Percentiles rank a stretch among this genome's conserved stretches.
Conservation (phyloP, 306 rosid genomes). For the Gillenia trifoliata region DNA sequence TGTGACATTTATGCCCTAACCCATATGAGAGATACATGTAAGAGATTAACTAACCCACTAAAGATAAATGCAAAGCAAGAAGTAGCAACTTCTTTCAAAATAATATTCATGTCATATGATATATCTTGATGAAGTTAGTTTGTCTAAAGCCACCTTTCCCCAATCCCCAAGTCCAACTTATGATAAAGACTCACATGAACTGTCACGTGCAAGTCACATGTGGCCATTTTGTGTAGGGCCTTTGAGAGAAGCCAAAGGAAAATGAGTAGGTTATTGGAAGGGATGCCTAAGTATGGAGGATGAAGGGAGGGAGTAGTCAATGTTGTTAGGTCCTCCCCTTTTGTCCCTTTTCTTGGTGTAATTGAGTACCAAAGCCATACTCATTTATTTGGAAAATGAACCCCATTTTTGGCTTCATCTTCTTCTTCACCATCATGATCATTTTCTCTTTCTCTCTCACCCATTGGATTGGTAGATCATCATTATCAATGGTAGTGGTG, state of each 20-base stretch:
- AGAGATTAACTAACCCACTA: too few relatives aligned
- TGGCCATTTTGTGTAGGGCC: not conserved
- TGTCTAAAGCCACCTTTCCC: not conserved
- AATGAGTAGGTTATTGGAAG: constrained; percentile 28
- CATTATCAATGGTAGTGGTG: constrained; percentile 40
- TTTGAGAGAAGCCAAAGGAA: constrained; percentile 17
- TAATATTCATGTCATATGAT: not conserved
- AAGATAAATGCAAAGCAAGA: not conserved
- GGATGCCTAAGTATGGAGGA: constrained; percentile 6
- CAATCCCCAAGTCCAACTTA: not conserved
- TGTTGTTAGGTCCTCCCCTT: constrained; percentile 57
- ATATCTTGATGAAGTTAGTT: not conserved
- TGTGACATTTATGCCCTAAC: too few relatives aligned
- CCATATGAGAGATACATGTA: too few relatives aligned
- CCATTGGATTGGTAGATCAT: constrained; percentile 17
- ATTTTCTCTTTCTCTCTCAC: constrained; percentile 22
- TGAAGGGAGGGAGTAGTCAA: constrained; percentile 43
- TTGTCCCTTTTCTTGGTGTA: constrained; percentile 59
- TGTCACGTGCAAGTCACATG: constrained; percentile 11
- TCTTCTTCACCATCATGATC: constrained; percentile 44
- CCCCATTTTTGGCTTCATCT: constrained; percentile 54
- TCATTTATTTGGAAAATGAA: constrained; percentile 76
- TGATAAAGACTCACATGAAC: not conserved
- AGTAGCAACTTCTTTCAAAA: not conserved
- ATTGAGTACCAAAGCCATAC: constrained; percentile 72